Base-by-base conservation (phyloP, 148 eudicot species). In the Bassia scoparia region DNA sequence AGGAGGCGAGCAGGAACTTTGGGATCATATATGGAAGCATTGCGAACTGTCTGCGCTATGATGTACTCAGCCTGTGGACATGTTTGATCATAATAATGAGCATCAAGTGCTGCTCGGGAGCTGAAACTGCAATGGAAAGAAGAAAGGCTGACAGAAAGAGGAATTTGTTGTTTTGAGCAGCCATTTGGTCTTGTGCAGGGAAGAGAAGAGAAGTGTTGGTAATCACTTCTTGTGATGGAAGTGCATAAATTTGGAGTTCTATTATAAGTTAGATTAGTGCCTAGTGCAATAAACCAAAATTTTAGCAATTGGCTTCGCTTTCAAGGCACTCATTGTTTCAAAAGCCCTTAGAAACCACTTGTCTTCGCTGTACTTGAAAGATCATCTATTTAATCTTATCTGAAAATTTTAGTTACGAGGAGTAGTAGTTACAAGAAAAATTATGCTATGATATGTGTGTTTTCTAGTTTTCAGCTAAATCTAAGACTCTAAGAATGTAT, bases 1-100 rank as follows among this genome's bases (percentile, higher is more conserved):
- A 90, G 90, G 16, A 90, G 24, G n/a, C 90, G 85, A 75, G 90
- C 87, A 0, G 92, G 88, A 67, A 80, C 87, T 81, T 83, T 86
- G 31, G 85, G 83, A 76, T 88, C 96, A 44, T 75, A 74, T 21
- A 70, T 75, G 0, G 87, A 76, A 50, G 90, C 92, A 61, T 84
- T 85, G 16, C 69, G 85, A 72, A 89, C 81, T 5, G 86, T 77
- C 68, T 86, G 58, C 27, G 43, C 76, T 24, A 90, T 73, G 24
- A 84, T 83, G 3, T 16, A 66, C 72, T 90, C 96, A 33, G 86
- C 92, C 46, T 80, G 84, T 20, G 88, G 90, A 79, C 92, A 90
- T 63, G 86, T 86, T 74, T 83, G 79, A 65, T 84, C 79, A 54
- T 88, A 88, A n/a, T 83, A 83, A 49, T 79, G 83, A 30, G 83